Percentiles rank a stretch among this genome's conserved stretches.
These are phyloP conservation scores for Nitzschia inconspicua DNA, from an alignment of 108 stramenopile species.

Conservation along the genomic window DNA sequence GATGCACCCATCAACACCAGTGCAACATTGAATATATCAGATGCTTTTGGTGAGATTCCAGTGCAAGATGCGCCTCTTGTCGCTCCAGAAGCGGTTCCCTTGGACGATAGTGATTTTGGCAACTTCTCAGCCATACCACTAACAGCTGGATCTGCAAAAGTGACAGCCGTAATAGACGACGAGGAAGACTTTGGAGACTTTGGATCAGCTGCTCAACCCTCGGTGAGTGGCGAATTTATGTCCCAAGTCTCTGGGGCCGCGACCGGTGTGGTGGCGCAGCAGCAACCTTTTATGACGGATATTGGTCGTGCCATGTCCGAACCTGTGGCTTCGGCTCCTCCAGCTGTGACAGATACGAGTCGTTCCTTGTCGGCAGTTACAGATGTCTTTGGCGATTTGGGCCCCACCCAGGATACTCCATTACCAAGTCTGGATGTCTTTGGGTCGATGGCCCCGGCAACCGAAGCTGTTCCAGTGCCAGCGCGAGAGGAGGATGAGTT, in stretches of 20 bases:
- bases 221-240: background rate
- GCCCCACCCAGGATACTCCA: background rate
- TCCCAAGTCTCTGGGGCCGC: background rate
- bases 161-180: background rate
- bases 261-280: background rate
- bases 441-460: too few relatives aligned
- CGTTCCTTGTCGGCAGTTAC: background rate
- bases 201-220: background rate
- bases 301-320: background rate
- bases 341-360: background rate
- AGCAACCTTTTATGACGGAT: background rate
- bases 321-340: background rate
- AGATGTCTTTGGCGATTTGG: constrained; percentile 14
- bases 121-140: too few relatives aligned
- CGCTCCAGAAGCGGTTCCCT: too few relatives aligned
- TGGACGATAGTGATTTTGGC: too few relatives aligned
- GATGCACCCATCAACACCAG: too few relatives aligned
- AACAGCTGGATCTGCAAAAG: too few relatives aligned
- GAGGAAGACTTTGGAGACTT: constrained; percentile 13
- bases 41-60: constrained; percentile 30
- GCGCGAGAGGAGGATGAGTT: too few relatives aligned
- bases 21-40: too few relatives aligned
- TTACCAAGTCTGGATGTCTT: background rate
- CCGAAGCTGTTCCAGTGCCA: too few relatives aligned
- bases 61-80: constrained; percentile 9